phyloP scores from a whole-genome alignment of 2,329 filamentous ascomycete species.

The Helminthosporium solani region DNA sequence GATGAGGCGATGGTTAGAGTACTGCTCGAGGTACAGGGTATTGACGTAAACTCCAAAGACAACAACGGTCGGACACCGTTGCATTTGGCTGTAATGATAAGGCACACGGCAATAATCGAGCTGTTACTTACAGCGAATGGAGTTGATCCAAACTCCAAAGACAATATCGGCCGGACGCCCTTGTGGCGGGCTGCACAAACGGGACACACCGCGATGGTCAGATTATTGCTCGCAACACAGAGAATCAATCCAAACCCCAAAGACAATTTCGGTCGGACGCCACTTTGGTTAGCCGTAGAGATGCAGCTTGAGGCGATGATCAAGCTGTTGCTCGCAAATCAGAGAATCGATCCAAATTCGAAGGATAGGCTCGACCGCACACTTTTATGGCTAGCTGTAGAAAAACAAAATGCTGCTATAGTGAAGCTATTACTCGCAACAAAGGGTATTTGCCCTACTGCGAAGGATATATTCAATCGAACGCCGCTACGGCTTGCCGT shows the following conservation, averaged over 20 bases:
- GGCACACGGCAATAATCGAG: background rate
- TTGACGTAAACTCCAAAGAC: background rate
- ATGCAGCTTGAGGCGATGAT: too few relatives aligned
- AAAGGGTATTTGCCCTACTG: too few relatives aligned
- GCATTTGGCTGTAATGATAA: background rate
- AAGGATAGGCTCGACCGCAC: too few relatives aligned
- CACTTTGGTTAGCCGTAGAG: too few relatives aligned
- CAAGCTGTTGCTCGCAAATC: too few relatives aligned
- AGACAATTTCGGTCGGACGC: too few relatives aligned
- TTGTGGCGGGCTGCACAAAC: background rate
- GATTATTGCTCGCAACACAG: background rate
- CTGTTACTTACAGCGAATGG: background rate
- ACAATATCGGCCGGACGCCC: background rate
- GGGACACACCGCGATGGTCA: background rate
- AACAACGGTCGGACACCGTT: background rate
- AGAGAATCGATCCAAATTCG: too few relatives aligned
- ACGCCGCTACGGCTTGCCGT: too few relatives aligned
- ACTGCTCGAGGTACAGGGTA: background rate
- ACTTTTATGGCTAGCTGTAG: too few relatives aligned
- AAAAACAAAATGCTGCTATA: too few relatives aligned
- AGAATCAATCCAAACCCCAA: background rate
- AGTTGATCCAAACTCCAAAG: background rate
- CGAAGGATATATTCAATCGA: too few relatives aligned
- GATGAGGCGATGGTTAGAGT: slow-evolving; percentile 4
- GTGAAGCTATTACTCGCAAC: too few relatives aligned